These are phyloP conservation scores for Trichoderma reesei DNA, from an alignment of 495 filamentous ascomycete species.

Conservation along the genomic window DNA sequence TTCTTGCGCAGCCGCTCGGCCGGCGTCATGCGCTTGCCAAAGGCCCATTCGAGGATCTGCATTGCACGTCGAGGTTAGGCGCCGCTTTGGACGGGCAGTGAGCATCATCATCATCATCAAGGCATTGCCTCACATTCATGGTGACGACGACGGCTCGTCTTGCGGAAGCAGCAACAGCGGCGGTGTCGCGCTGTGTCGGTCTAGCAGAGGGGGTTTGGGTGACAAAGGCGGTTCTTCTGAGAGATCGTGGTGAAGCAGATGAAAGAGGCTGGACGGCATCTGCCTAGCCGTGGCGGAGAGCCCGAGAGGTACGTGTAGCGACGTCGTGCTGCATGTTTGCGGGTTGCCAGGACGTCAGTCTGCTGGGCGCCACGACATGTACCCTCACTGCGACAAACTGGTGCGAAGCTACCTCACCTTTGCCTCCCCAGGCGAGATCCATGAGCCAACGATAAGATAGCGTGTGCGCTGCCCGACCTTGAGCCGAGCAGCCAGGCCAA, in stretches of 20 bases:
- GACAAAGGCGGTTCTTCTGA: neutral
- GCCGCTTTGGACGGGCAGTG: conserved; percentile 8
- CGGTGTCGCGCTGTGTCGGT: neutral
- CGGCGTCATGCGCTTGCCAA: conserved; percentile 96
- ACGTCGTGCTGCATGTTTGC: neutral
- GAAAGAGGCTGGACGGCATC: neutral
- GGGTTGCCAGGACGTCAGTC: neutral
- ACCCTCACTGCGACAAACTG: neutral
- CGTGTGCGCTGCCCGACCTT: neutral
- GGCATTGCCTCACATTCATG: conserved; percentile 28
- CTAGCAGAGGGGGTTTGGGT: neutral
- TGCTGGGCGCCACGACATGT: neutral
- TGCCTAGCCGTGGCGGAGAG: conserved; percentile 4
- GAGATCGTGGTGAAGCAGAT: neutral
- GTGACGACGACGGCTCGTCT: conserved; percentile 10
- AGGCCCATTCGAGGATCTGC: conserved; percentile 95
- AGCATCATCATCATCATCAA: neutral
- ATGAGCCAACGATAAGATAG: conserved; percentile 3
- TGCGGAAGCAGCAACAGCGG: neutral
- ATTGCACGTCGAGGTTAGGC: conserved; percentile 14
- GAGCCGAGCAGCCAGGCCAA: neutral
- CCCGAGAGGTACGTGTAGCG: conserved; percentile 1
- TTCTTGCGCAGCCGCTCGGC: conserved; percentile 94
- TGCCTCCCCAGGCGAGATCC: neutral
- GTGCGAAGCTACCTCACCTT: neutral